These are phyloP conservation scores for Pythium volutum DNA, from an alignment of 352 stramenopile genomes.

Conservation along the genomic window DNA sequence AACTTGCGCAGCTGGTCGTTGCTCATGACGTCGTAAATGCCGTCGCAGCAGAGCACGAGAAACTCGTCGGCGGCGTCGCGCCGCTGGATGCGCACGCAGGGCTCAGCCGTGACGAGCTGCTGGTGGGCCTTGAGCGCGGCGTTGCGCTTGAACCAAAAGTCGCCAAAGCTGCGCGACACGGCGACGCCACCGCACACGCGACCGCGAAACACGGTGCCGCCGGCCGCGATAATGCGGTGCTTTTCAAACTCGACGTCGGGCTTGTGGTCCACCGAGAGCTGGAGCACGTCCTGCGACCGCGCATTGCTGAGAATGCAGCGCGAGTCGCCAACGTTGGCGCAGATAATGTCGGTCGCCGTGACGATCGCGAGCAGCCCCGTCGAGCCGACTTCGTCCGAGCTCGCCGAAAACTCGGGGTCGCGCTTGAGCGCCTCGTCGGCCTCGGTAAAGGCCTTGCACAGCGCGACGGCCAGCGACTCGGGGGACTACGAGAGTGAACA, in stretches of 20 bases:
- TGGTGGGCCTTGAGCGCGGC: conserved; percentile 69
- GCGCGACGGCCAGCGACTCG: conserved; percentile 65
- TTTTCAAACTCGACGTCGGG: conserved; percentile 84
- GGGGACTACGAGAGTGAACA: conserved; percentile 35
- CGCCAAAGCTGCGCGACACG: conserved; percentile 82
- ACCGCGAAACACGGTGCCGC: conserved; percentile 80
- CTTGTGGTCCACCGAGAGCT: conserved; percentile 87
- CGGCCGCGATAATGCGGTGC: conserved; percentile 78
- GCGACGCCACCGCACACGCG: conserved; percentile 83
- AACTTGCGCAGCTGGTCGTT: conserved; percentile 93
- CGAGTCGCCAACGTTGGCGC: conserved; percentile 82
- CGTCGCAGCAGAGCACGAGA: conserved; percentile 91
- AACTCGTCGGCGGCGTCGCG: conserved; percentile 88
- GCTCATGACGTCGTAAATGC: conserved; percentile 94
- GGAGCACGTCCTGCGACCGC: conserved; percentile 63
- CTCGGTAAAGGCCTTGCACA: conserved; percentile 73
- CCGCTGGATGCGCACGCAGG: conserved; percentile 71
- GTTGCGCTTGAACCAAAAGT: conserved; percentile 90
- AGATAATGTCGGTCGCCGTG: conserved; percentile 78
- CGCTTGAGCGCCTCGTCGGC: conserved; percentile 72
- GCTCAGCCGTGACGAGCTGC: conserved; percentile 84
- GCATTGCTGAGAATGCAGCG: conserved; percentile 80
- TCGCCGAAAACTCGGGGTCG: conserved; percentile 56
- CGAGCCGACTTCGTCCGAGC: conserved; percentile 79
- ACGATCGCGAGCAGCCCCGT: conserved; percentile 81